Base-by-base conservation (phyloP, 805 yeast genomes). In the Candida xiaguanensis region DNA sequence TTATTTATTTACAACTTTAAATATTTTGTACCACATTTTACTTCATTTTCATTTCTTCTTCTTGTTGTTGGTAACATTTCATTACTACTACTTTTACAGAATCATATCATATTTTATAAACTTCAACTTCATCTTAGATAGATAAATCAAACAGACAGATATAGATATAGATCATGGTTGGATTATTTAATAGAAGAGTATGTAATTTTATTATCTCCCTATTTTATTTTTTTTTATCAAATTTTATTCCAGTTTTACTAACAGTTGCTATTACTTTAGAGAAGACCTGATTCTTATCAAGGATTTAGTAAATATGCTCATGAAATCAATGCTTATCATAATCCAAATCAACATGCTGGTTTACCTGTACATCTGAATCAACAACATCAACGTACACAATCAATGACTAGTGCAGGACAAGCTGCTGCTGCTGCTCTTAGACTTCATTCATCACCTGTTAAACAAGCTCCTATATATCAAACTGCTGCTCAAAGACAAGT, bases 391-490 rank as follows among this genome's bases (percentile, higher is more conserved):
- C 26, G 40, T 4, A 16, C 37, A 2, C 43, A 40, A 29, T 31
- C 40, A 4, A 17, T 31, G 18, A 25, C 40, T 1, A 26, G 56
- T 17, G 72, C 72, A 17, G 70, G 71, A 14, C 61, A 52, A 42
- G 73, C 72, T 5, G 73, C 72, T 6, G 74, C 72, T 0, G 72
- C 71, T 1, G 72, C 72, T 1, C 48, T 67, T 13, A 55, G 64
- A 39, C 50, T 56, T 43, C 72, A 65, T 47, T 18, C 28, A 17
- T 18, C 37, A 6, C 43, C 40, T 8, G 36, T 37, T 16, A 25
- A 38, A 29, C 41, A 38, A 27, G 53, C 51, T 25, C 54, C 49
- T 27, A 49, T 45, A 8, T 40, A 35, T 8, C 47, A 14, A 14
- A 31, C 40, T 13, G 15, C 19, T 2, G 34, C 38, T 13, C 29